phyloP scores from a whole-genome alignment of 495 filamentous ascomycete genomes.

The Aspergillus avenaceus region DNA sequence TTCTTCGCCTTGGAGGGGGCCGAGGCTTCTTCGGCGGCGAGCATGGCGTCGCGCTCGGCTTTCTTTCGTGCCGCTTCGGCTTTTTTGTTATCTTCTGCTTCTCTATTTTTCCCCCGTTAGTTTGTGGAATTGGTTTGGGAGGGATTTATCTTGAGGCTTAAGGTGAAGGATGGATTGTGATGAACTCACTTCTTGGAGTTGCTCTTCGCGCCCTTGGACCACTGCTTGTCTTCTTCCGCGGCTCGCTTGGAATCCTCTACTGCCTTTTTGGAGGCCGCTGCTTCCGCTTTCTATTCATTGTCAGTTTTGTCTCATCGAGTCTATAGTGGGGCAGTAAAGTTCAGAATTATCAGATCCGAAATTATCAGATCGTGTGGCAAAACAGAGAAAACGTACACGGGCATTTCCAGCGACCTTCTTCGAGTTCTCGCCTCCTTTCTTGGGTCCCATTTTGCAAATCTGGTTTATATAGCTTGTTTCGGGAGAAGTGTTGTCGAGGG shows the following conservation, averaged over 20 bases:
- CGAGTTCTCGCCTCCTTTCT: conserved; percentile 71
- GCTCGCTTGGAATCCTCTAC: conserved; percentile 63
- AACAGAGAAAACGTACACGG: conserved; percentile 33
- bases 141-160: too few relatives aligned
- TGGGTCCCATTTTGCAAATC: conserved; percentile 39
- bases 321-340: conserved; percentile 27
- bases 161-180: too few relatives aligned
- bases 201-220: conserved; percentile 80
- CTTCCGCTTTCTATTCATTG: conserved; percentile 76
- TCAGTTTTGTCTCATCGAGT: not conserved
- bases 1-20: conserved; percentile 54
- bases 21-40: conserved; percentile 77
- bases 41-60: conserved; percentile 76
- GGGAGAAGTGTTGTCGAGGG: too few relatives aligned
- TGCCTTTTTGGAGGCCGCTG: conserved; percentile 72
- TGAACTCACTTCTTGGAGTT: conserved; percentile 82
- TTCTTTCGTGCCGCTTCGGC: conserved; percentile 83
- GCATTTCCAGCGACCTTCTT: conserved; percentile 92
- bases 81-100: conserved; percentile 80
- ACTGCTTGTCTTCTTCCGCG: conserved; percentile 68
- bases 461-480: too few relatives aligned
- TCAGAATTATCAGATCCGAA: not conserved
- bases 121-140: not conserved
- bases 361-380: not conserved
- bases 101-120: conserved; percentile 44